Base-by-base conservation (phyloP, 2,329 filamentous ascomycete species). In the Pseudocercospora vitis region DNA sequence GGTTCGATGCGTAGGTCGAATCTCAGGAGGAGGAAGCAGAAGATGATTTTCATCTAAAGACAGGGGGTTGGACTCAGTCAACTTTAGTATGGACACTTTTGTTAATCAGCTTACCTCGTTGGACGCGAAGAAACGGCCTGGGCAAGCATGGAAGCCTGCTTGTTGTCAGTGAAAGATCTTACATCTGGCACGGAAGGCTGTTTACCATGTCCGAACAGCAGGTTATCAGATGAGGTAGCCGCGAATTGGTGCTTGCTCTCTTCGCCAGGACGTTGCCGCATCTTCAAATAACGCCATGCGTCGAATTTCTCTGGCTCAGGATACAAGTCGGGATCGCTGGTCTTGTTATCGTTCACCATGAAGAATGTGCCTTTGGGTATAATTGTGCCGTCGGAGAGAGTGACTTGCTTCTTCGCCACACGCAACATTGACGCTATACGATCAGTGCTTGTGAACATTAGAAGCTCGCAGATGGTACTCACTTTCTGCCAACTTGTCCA, bases 11-110 rank as follows among this genome's bases (percentile, higher is more conserved):
- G 12, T 12, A 19, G 49, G 48, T 72, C 70, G 52, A 70, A 72
- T 31, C 67, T 62, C 12, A 69, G 39, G 14, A 71, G 57, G 12
- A 72, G 48, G 50, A 66, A 62, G n/a, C 55, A 61, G n/a, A 73
- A 40, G 1, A 64, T 53, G 21, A 71, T 62, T 50, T 72, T 72
- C 32, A 71, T 63, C 29, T 40, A 8, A 21, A 6, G 23, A n/a
- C 18, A 12, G 7, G 23, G 23, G 3, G 4, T n/a, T n/a, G n/a
- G 11, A 40, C 19, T 2, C 3, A 16, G 7, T 9, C 3, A 19
- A 9, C 14, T 16, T 9, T 39, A 18, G 35, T 23, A 19, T 19
- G 4, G 18, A 8, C 4, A 8, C 8, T n/a, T 37, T 16, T 12
- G 2, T 7, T 19, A 19, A 4, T 5, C 11, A 9, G 21, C 35